phyloP scores from a whole-genome alignment of 371 early-diverging fungal genomes.

The Apophysomyces trapeziformis region DNA sequence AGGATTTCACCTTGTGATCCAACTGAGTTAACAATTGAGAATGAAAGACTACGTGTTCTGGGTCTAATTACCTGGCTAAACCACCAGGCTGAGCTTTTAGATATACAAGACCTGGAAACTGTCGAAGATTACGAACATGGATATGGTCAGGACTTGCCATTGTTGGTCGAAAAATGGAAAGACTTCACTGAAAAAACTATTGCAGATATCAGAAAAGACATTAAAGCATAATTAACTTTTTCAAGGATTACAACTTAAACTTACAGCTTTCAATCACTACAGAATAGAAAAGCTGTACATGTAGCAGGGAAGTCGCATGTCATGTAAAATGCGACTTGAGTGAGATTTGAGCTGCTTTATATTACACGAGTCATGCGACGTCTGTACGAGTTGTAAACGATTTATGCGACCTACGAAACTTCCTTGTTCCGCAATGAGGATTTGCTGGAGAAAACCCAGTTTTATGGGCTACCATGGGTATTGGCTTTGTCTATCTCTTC shows the following conservation, averaged over 20 bases:
- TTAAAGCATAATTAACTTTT: not conserved
- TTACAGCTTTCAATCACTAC: no score
- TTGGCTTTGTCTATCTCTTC: constrained; percentile 37
- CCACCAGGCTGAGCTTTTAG: constrained; percentile 25
- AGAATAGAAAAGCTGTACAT: constrained; percentile 45
- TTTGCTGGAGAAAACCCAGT: constrained; percentile 48
- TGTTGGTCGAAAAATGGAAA: constrained; percentile 2
- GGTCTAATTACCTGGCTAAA: constrained; percentile 38
- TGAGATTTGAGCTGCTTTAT: not conserved
- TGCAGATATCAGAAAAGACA: not conserved
- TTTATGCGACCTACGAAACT: constrained; percentile 47
- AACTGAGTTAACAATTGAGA: not conserved
- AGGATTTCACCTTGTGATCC: constrained; percentile 18
- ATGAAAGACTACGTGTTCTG: constrained; percentile 20
- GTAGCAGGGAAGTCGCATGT: not conserved
- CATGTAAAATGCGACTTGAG: no score
- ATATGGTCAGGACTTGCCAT: not conserved
- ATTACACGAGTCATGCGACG: constrained; percentile 33
- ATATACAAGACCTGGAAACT: not conserved
- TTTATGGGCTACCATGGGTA: constrained; percentile 53
- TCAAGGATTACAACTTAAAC: no score
- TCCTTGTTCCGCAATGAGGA: constrained; percentile 37
- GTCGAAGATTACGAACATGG: not conserved
- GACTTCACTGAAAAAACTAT: not conserved
- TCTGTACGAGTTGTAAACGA: constrained; percentile 38